Evolutionary conservation across 2,329 filamentous ascomycete genomes (phyloP), one percentile per base, ranked within the genome.

Genomic region (Allantophomopsis cytisporea): DNA sequence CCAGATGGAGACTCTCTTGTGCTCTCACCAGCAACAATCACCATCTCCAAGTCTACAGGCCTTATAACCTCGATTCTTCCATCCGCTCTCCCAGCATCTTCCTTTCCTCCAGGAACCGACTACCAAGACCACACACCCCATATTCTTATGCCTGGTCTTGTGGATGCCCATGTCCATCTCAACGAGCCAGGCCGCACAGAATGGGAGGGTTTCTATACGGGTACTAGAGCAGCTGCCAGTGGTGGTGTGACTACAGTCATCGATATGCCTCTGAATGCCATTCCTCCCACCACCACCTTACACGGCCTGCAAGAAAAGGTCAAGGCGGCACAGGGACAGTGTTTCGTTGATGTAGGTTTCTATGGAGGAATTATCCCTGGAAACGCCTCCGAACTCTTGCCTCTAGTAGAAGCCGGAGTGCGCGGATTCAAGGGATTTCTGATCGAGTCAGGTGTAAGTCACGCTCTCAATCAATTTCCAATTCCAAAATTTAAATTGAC

Each of bases 341-440:
- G 89, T 62, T 98, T 89, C 89, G 86, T 96, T 18, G 91, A 96
- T 52, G 88, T 96, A n/a, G 91, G 87, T 21, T 96, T 98, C 61
- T 96, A 96, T 56, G 91, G 91, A 18, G 91, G 91, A 23, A 77
- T 96, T 31, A 78, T 98, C 36, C 91, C 91, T 3, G 91, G 89
- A 2, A 98, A 98, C 55, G 73, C 79, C 2, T 60, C 72, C 10
- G 78, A 96, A 53, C 64, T 98, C 40, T 76, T 84, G 50, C 80
- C 78, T 1, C 68, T 98, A 4, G 83, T 96, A 1, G 72, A 84
- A 41, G 82, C 77, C 32, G 91, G 91, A 39, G 89, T 96, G 10
- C 72, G 88, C 47, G 91, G 91, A 11, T 96, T 98, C 71, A 98
- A 98, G 63, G 89, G 89, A 1, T 98, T 98, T 60, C 62, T 98